Conservation (phyloP, 2,329 filamentous ascomycete species). For the Stachybotrys chartarum region DNA sequence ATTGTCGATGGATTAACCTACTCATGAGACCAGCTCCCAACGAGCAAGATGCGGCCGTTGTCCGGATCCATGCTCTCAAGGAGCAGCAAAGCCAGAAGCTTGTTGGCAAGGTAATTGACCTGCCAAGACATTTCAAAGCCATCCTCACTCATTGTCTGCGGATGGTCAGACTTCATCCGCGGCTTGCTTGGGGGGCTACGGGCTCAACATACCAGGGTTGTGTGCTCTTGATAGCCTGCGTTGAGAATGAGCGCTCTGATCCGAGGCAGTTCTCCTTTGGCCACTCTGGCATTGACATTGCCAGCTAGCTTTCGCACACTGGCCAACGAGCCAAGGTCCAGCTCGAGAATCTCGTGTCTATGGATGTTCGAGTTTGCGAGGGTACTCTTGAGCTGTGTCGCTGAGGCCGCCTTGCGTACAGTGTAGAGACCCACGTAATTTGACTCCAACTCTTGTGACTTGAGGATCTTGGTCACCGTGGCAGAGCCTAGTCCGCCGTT, state of each 20-base stretch:
- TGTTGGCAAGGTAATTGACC: slow-evolving; percentile 24
- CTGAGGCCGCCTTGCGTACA: slow-evolving; percentile 24
- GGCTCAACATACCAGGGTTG: not conserved
- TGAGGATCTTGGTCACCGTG: slow-evolving; percentile 21
- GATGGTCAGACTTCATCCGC: not conserved
- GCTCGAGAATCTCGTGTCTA: slow-evolving; percentile 20
- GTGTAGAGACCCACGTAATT: slow-evolving; percentile 27
- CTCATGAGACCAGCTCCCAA: slow-evolving; percentile 27
- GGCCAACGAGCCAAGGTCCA: slow-evolving; percentile 22
- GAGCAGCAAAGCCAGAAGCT: slow-evolving; percentile 19
- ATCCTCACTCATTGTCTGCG: slow-evolving; percentile 19
- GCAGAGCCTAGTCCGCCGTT: slow-evolving; percentile 30
- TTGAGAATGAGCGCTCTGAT: slow-evolving; percentile 32
- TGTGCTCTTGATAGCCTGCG: slow-evolving; percentile 19
- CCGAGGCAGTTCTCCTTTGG: slow-evolving; percentile 24
- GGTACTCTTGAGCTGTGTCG: slow-evolving; percentile 16
- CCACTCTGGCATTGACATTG: slow-evolving; percentile 20
- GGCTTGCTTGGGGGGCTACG: no score
- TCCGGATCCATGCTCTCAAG: slow-evolving; percentile 24
- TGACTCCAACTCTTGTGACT: slow-evolving; percentile 14
- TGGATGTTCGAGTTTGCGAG: slow-evolving; percentile 16
- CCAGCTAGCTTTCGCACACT: slow-evolving; percentile 17
- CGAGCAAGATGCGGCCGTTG: slow-evolving; percentile 18
- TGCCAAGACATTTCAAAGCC: slow-evolving; percentile 25
- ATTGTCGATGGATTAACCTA: slow-evolving; percentile 10